Conservation (phyloP, 768 basidiomycete genomes). For the Paxillus ammoniavirescens region DNA sequence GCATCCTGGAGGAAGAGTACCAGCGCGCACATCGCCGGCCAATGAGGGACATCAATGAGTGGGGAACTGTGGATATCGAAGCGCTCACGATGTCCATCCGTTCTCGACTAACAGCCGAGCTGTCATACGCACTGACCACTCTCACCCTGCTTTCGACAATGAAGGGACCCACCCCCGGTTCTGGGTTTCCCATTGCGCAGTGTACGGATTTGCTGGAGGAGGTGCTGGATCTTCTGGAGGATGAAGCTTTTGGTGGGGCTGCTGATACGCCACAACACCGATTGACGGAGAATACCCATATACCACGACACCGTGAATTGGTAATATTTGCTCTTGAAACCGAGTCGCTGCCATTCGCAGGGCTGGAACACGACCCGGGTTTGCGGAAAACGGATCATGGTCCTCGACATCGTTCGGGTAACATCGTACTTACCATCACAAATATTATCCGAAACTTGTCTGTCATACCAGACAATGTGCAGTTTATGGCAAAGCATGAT, state of each 20-base stretch:
- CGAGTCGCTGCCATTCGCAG: conserved; percentile 59
- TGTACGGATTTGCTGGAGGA: conserved; percentile 85
- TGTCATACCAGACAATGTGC: conserved; percentile 67
- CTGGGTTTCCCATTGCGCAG: conserved; percentile 72
- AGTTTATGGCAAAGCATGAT: conserved; percentile 62
- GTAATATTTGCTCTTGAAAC: conserved; percentile 56
- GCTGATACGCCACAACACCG: conserved; percentile 26
- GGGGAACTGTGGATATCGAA: conserved; percentile 89
- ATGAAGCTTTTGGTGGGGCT: conserved; percentile 66
- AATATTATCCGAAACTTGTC: conserved; percentile 89
- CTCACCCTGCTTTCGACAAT: conserved; percentile 79
- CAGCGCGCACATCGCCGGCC: conserved; percentile 50
- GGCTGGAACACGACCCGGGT: conserved; percentile 46
- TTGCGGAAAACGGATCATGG: conserved; percentile 48
- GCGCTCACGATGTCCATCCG: conserved; percentile 91
- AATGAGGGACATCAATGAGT: conserved; percentile 74
- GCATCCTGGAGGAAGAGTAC: conserved; percentile 62
- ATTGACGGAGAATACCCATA: conserved; percentile 30
- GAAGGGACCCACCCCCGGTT: conserved; percentile 53
- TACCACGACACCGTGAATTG: conserved; percentile 67
- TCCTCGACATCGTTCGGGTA: conserved; percentile 60
- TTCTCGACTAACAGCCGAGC: conserved; percentile 77
- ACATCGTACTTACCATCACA: conserved; percentile 63
- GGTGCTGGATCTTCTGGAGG: conserved; percentile 82
- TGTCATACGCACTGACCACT: conserved; percentile 88